These are phyloP conservation scores for Botryotinia convoluta DNA, from an alignment of 2,329 filamentous ascomycete genomes.

Conservation along the genomic window DNA sequence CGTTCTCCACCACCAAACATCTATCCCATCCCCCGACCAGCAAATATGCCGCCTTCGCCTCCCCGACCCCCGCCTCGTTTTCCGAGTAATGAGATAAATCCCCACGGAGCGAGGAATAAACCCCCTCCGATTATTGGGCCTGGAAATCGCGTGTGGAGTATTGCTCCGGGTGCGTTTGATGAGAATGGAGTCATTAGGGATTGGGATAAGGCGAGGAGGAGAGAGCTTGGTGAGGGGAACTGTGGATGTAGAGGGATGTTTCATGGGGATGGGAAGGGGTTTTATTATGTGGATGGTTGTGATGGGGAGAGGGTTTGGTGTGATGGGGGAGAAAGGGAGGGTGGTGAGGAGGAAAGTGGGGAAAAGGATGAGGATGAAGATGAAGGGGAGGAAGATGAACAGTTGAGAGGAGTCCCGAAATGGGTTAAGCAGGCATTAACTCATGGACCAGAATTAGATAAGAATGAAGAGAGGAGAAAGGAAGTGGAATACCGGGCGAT, in stretches of 20 bases:
- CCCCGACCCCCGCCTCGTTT: neutral
- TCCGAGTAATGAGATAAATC: neutral
- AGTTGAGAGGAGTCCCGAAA: neutral
- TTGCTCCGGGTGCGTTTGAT: neutral
- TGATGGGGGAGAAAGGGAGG: neutral
- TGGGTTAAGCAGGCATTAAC: conserved; percentile 17
- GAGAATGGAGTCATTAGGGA: neutral
- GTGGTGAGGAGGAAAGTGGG: neutral
- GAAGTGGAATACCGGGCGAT: neutral
- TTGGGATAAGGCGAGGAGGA: neutral
- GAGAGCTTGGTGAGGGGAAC: neutral
- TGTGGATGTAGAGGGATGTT: neutral
- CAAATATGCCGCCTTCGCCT: neutral
- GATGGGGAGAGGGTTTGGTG: neutral
- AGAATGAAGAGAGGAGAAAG: neutral
- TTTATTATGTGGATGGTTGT: neutral
- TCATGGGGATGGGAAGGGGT: neutral
- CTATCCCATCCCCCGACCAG: neutral
- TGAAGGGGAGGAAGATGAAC: neutral
- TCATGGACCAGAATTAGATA: neutral
- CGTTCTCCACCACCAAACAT: neutral
- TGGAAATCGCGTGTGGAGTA: neutral
- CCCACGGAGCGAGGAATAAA: neutral
- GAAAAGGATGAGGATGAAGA: neutral
- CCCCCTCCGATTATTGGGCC: neutral